A percentile compares a stretch with the other conserved stretches of the same genome.
These are phyloP conservation scores for Nakaseomyces nivariensis DNA, from an alignment of 1,139 yeast genomes.

Conservation along the genomic window DNA sequence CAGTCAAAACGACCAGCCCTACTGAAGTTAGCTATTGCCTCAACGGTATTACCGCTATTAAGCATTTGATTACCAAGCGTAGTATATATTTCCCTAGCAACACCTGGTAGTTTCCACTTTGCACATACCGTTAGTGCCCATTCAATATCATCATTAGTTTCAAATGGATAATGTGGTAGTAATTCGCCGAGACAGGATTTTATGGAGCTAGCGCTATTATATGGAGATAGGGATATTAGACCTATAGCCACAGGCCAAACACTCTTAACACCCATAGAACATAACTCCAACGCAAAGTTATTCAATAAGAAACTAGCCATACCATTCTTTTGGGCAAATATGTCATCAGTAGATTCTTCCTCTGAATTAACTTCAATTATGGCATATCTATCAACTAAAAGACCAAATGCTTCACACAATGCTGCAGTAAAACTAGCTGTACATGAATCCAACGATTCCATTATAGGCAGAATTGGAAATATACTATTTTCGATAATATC, in stretches of 20 bases:
- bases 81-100: conserved; percentile 44
- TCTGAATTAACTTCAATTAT: conserved; percentile 9
- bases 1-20: conserved; percentile 48
- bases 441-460: conserved; percentile 55
- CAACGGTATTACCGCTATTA: conserved; percentile 35
- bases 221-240: conserved; percentile 33
- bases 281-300: conserved; percentile 43
- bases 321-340: conserved; percentile 33
- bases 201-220: conserved; percentile 30
- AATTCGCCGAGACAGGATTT: conserved; percentile 41
- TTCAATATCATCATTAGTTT: conserved; percentile 66
- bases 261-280: conserved; percentile 31
- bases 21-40: conserved; percentile 60
- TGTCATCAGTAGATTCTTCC: conserved; percentile 17
- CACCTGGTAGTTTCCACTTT: conserved; percentile 39
- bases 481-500: conserved; percentile 51
- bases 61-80: conserved; percentile 27
- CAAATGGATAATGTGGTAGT: conserved; percentile 51
- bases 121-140: conserved; percentile 61
- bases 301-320: conserved; percentile 54
- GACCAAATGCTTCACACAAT: conserved; percentile 55
- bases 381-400: conserved; percentile 34
- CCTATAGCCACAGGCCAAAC: conserved; percentile 65
- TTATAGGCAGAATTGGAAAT: conserved; percentile 48
- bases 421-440: conserved; percentile 61